Evolutionary conservation across 345 rosid genomes (phyloP).

Genomic region (Nephelium lappaceum): DNA sequence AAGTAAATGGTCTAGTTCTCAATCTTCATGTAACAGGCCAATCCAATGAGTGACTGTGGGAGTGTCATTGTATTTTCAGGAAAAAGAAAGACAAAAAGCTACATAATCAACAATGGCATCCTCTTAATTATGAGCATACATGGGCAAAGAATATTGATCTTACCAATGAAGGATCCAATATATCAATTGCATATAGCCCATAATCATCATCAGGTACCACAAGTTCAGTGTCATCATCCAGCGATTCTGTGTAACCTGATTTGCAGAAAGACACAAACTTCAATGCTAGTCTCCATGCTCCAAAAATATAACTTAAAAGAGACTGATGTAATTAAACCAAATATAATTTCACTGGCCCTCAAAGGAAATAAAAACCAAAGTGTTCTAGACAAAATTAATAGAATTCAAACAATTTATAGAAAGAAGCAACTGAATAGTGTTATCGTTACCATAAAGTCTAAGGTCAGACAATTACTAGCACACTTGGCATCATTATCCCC

Average conservation of each 20-base stretch:
- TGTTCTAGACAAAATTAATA: background rate
- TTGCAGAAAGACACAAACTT: background rate
- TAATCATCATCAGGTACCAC: constrained; percentile 84
- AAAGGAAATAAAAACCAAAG: background rate
- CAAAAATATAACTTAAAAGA: background rate
- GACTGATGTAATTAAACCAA: background rate
- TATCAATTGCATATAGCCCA: constrained; percentile 84
- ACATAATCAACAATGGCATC: background rate
- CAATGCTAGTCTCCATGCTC: background rate
- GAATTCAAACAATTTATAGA: background rate
- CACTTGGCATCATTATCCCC: background rate
- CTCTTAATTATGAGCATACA: background rate
- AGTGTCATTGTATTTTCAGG: background rate
- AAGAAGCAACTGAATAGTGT: background rate
- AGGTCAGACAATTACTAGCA: background rate
- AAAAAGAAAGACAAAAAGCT: background rate
- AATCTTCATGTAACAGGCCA: background rate
- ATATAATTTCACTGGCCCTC: background rate
- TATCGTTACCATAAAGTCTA: background rate
- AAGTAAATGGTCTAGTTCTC: background rate
- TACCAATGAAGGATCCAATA: constrained; percentile 84
- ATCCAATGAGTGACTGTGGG: background rate
- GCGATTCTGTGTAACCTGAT: constrained; percentile 78
- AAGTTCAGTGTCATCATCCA: constrained; percentile 61
- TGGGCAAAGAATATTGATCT: constrained; percentile 14